phyloP scores from a whole-genome alignment of 2,329 filamentous ascomycete species.

The Rutstroemia sydowiana region DNA sequence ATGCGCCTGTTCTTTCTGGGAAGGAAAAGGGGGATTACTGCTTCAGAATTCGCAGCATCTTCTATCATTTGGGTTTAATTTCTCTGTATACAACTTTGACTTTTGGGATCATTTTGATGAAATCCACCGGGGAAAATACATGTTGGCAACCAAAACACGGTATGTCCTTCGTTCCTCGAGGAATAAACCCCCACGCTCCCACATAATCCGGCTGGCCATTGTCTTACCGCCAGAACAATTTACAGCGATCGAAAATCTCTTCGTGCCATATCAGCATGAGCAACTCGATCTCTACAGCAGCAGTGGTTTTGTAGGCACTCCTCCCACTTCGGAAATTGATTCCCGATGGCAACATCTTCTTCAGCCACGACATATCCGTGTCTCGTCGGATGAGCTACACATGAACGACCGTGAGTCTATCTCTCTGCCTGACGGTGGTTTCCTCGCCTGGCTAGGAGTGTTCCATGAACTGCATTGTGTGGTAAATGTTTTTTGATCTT shows the following conservation, averaged over 20 bases:
- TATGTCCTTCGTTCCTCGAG: background rate
- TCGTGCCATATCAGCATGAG: background rate
- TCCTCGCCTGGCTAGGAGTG: background rate
- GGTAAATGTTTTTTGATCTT: background rate
- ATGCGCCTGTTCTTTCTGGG: background rate
- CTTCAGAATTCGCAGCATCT: background rate
- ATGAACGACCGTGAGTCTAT: background rate
- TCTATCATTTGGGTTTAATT: background rate
- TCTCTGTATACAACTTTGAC: background rate
- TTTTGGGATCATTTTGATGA: background rate
- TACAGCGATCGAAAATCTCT: background rate
- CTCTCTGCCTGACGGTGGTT: background rate
- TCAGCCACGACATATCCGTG: background rate
- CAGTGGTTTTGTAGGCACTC: background rate
- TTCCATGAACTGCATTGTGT: background rate
- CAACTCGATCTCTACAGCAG: background rate
- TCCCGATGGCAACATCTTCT: background rate
- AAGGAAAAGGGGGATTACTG: background rate
- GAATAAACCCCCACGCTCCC: background rate
- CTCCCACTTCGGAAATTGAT: background rate
- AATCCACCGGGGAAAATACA: background rate
- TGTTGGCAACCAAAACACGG: background rate
- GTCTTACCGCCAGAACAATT: no score
- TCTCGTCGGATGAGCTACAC: background rate
- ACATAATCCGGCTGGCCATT: no score